These are phyloP conservation scores for Aspergillus aculeatus DNA, from an alignment of 2,329 filamentous ascomycete genomes.

Conservation along the genomic window DNA sequence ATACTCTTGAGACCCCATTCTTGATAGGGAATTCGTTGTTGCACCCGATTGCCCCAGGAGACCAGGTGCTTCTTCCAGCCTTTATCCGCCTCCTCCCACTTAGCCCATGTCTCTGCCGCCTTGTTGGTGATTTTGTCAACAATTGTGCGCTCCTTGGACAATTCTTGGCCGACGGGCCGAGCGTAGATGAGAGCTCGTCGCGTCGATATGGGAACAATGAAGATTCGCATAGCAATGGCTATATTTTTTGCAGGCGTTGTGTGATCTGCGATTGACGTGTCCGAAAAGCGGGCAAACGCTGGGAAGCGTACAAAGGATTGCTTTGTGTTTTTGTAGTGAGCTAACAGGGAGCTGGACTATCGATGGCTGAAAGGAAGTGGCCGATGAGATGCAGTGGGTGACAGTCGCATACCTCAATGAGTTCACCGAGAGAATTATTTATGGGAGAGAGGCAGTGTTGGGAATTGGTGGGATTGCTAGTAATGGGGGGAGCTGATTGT, in stretches of 20 bases:
- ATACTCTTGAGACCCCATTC: conserved; percentile 98
- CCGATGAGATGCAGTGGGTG: conserved; percentile 17
- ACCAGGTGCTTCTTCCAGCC: conserved; percentile 90
- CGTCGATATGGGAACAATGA: conserved; percentile 89
- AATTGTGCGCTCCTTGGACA: conserved; percentile 55
- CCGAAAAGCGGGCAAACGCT: conserved; percentile 9
- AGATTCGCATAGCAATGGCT: conserved; percentile 72
- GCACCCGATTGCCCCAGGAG: conserved; percentile 77
- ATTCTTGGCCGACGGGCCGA: conserved; percentile 65
- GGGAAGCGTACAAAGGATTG: neutral
- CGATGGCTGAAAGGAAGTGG: conserved; percentile 21
- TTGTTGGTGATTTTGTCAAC: conserved; percentile 69
- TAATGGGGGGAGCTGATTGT: neutral
- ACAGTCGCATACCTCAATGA: conserved; percentile 24
- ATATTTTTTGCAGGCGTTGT: neutral
- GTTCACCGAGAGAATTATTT: neutral
- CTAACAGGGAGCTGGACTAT: conserved; percentile 20
- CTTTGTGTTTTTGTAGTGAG: neutral
- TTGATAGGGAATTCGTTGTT: conserved; percentile 87
- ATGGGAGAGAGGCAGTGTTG: neutral
- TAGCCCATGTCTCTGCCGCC: conserved; percentile 74
- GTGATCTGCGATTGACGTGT: neutral
- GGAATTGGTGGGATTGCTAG: neutral
- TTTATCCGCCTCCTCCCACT: conserved; percentile 79
- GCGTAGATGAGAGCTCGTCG: conserved; percentile 89